A percentile compares a stretch with the other conserved stretches of the same genome.
These are phyloP conservation scores for Ganoderma lingzhi DNA, from an alignment of 1,284 basidiomycete species.

Conservation along the genomic window DNA sequence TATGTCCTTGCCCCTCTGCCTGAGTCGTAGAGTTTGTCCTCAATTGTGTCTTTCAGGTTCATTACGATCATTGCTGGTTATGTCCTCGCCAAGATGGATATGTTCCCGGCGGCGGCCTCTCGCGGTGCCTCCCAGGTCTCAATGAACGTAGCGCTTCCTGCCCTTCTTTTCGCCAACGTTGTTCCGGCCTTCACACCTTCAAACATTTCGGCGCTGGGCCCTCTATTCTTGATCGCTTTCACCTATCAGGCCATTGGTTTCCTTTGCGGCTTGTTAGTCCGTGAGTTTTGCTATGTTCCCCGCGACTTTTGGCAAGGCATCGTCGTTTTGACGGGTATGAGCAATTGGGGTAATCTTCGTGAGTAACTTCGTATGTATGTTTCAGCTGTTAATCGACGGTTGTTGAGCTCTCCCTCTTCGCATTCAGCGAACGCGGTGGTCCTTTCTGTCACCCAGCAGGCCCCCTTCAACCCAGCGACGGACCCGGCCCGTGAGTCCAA, in stretches of 20 bases:
- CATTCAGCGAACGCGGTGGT: conserved; percentile 54
- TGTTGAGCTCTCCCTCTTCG: background rate
- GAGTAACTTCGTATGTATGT: conserved; percentile 19
- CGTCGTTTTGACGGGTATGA: conserved; percentile 48
- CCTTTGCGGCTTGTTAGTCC: conserved; percentile 45
- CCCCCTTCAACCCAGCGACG: conserved; percentile 53
- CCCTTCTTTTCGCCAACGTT: conserved; percentile 49
- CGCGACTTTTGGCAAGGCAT: conserved; percentile 53
- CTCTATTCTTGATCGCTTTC: conserved; percentile 47
- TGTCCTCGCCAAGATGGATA: conserved; percentile 41
- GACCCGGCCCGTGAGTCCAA: conserved; percentile 51
- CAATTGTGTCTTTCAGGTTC: conserved; percentile 33
- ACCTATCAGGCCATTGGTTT: conserved; percentile 46
- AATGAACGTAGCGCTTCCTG: conserved; percentile 50
- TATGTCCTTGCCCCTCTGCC: conserved; percentile 13
- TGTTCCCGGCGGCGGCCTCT: conserved; percentile 47
- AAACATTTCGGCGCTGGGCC: conserved; percentile 48
- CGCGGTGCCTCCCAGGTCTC: conserved; percentile 48
- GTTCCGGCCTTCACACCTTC: conserved; percentile 49
- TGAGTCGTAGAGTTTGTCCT: background rate
- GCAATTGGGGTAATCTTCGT: conserved; percentile 59
- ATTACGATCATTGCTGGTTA: conserved; percentile 47
- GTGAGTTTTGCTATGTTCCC: conserved; percentile 50
- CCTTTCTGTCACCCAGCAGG: conserved; percentile 51
- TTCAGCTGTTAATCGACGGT: background rate